Conservation (phyloP, 1,284 basidiomycete species). For the Somion occarium region DNA sequence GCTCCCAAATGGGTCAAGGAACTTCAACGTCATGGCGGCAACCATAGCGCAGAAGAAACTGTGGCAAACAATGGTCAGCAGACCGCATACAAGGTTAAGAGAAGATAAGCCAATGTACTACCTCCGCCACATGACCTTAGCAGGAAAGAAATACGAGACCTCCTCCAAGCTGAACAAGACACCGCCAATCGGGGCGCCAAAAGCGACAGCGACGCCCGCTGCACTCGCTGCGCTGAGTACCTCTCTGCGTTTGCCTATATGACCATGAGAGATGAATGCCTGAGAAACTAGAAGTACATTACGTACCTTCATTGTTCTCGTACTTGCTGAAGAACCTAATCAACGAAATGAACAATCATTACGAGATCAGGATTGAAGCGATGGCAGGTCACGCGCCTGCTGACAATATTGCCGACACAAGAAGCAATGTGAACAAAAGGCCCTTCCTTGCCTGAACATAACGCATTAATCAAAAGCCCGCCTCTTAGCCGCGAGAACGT, state of each 20-base stretch:
- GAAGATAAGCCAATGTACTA: constrained; percentile 23
- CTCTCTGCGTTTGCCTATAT: constrained; percentile 81
- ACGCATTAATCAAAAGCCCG: constrained; percentile 6
- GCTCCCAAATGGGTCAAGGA: constrained; percentile 90
- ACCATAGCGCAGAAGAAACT: constrained; percentile 96
- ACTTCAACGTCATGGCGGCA: constrained; percentile 82
- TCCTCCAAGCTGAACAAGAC: constrained; percentile 92
- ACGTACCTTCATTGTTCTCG: constrained; percentile 85
- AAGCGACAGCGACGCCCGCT: constrained; percentile 87
- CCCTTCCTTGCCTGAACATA: constrained; percentile 73
- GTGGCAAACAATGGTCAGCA: constrained; percentile 4
- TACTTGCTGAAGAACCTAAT: constrained; percentile 71
- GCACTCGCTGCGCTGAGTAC: constrained; percentile 91
- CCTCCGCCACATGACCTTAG: constrained; percentile 94
- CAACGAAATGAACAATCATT: neutral
- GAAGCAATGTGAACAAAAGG: constrained; percentile 96
- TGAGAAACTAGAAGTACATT: neutral
- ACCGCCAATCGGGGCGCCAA: constrained; percentile 91
- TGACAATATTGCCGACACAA: constrained; percentile 93
- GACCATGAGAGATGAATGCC: neutral
- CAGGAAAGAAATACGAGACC: constrained; percentile 94
- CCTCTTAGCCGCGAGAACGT: constrained; percentile 15
- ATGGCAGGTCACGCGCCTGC: constrained; percentile 40
- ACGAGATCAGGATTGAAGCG: neutral
- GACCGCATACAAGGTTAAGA: neutral